Percentiles rank a stretch among this genome's conserved stretches.
These are phyloP conservation scores for Tetramitus jugosus DNA, from an alignment of 208 protist genomes.

Conservation along the genomic window DNA sequence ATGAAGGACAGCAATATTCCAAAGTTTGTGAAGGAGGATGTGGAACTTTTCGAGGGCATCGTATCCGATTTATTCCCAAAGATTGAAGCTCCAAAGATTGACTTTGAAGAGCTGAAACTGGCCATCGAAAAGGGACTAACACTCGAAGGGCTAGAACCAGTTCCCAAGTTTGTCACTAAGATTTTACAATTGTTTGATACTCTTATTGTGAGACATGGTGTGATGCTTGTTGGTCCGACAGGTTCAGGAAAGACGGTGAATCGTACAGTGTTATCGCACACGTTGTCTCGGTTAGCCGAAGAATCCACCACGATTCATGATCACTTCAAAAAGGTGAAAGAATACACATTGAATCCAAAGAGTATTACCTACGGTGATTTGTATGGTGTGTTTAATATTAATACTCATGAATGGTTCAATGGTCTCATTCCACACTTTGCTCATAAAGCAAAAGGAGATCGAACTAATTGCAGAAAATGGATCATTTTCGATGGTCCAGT, in stretches of 20 bases:
- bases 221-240: slow-evolving; percentile 97
- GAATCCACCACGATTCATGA: background rate
- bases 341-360: slow-evolving; percentile 95
- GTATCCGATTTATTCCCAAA: slow-evolving; percentile 97
- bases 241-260: slow-evolving; percentile 86
- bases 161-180: slow-evolving; percentile 78
- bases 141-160: slow-evolving; percentile 57
- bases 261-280: slow-evolving; percentile 60
- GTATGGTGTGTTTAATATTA: slow-evolving; percentile 86
- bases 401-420: slow-evolving; percentile 85
- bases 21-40: slow-evolving; percentile 97
- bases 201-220: slow-evolving; percentile 89
- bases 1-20: slow-evolving; percentile 94
- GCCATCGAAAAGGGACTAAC: slow-evolving; percentile 68
- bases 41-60: slow-evolving; percentile 94
- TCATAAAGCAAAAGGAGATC: slow-evolving; percentile 68
- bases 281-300: slow-evolving; percentile 55
- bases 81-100: slow-evolving; percentile 75
- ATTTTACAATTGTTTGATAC: slow-evolving; percentile 95
- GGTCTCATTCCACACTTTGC: slow-evolving; percentile 76
- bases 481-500: slow-evolving; percentile 97
- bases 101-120: slow-evolving; percentile 78
- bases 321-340: slow-evolving; percentile 35
- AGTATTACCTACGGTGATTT: slow-evolving; percentile 91
- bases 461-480: slow-evolving; percentile 79